phyloP scores from a whole-genome alignment of 345 rosid species.

The Geranium brycei region DNA sequence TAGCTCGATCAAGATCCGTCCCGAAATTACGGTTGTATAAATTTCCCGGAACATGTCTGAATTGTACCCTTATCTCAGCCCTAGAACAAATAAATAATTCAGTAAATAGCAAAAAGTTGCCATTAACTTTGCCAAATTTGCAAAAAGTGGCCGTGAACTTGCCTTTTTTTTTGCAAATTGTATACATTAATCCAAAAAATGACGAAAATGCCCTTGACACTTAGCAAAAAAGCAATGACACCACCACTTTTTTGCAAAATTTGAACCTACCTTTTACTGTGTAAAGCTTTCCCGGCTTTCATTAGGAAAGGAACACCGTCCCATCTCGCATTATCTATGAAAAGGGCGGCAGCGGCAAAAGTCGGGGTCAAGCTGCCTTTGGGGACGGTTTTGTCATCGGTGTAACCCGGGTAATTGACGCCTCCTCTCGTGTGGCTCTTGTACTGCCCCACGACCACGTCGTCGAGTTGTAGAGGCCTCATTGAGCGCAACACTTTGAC shows the following conservation, averaged over 20 bases:
- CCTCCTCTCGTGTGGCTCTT: conserved; percentile 56
- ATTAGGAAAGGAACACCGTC: too few relatives aligned
- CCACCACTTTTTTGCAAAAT: too few relatives aligned
- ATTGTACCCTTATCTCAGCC: conserved; percentile 94
- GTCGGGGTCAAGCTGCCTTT: too few relatives aligned
- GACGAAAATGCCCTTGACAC: too few relatives aligned
- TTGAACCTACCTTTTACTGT: too few relatives aligned
- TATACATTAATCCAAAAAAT: conserved; percentile 30
- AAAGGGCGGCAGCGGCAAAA: too few relatives aligned
- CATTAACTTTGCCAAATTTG: too few relatives aligned
- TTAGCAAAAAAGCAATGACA: too few relatives aligned
- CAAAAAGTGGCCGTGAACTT: conserved; percentile 78
- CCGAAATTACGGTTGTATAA: conserved; percentile 57
- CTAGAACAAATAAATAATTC: conserved; percentile 22
- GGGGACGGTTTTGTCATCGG: too few relatives aligned
- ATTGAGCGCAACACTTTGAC: conserved; percentile 90
- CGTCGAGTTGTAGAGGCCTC: conserved; percentile 70
- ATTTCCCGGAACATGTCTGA: conserved; percentile 89
- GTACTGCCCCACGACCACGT: conserved; percentile 76
- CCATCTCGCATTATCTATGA: too few relatives aligned
- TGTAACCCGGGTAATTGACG: too few relatives aligned
- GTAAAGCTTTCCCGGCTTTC: too few relatives aligned
- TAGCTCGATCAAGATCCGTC: conserved; percentile 58
- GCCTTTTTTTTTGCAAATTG: conserved; percentile 54
- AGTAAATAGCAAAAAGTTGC: not conserved